Evolutionary conservation across 352 stramenopile genomes (phyloP).

Genomic region (Pythium apleroticum): DNA sequence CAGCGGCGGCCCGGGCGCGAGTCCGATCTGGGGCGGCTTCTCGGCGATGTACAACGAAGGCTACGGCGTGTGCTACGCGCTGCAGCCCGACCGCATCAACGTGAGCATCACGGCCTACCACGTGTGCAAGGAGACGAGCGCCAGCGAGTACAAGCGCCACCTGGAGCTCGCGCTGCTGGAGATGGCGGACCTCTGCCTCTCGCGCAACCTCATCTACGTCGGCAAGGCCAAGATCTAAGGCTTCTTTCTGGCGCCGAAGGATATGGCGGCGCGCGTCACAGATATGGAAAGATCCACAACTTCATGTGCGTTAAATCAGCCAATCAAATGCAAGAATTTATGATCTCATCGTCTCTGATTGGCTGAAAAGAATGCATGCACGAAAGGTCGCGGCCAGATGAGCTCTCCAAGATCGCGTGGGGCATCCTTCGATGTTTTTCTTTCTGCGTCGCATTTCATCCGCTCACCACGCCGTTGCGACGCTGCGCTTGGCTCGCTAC

Average conservation of each 20-base stretch:
- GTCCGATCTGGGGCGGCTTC: constrained; percentile 97
- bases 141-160: constrained; percentile 86
- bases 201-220: constrained; percentile 89
- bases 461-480: not conserved
- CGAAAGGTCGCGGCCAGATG: constrained; percentile 31
- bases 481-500: not conserved
- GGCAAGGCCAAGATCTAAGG: constrained; percentile 82
- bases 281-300: constrained; percentile 23
- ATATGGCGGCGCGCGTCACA: constrained; percentile 26
- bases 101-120: constrained; percentile 94
- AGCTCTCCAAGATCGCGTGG: constrained; percentile 8
- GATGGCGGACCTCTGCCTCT: constrained; percentile 93
- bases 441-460: constrained; percentile 4
- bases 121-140: constrained; percentile 75
- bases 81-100: constrained; percentile 93
- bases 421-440: constrained; percentile 27
- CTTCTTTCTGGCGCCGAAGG: not conserved
- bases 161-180: constrained; percentile 94
- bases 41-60: constrained; percentile 94
- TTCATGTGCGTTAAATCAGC: constrained; percentile 22
- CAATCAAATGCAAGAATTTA: constrained; percentile 29
- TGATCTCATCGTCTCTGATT: constrained; percentile 19
- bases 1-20: constrained; percentile 88
- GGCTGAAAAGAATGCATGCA: constrained; percentile 17
- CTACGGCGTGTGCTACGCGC: constrained; percentile 95